Evolutionary conservation across 768 basidiomycete species (phyloP), one percentile per base, ranked within the genome.

Genomic region (Paxillus involutus): DNA sequence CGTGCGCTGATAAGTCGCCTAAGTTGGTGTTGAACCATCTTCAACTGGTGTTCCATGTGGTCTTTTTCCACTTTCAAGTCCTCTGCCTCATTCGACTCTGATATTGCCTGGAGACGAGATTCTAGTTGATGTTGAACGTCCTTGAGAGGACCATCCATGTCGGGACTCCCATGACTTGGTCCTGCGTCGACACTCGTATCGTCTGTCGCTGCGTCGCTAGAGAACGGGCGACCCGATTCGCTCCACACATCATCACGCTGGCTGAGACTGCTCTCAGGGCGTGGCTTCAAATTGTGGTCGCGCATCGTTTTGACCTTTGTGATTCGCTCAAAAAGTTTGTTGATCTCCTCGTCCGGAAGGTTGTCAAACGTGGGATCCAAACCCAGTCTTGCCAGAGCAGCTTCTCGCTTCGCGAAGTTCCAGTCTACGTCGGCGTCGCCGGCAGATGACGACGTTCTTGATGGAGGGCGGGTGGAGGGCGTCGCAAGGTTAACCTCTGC

Each of bases 341-440:
- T 92, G 47, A 99, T 78, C 65, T 98, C 96, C 56, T 94, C 91
- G 69, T 99, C 96, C 0, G 91, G 92, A 21, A 99, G 80, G 63
- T 88, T 91, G 70, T 98, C 94, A 24, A 99, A 79, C 13, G 90
- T 82, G 14, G 96, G 92, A 63, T 96, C 92, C 33, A 91, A 72
- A 3, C 94, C 94, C 16, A 97, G 77, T 45, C 88, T 80, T 1
- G 91, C 89, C 36, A 94, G 78, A 3, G 93, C 95, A 6, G 94
- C 94, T 72, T 99, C 97, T 8, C 94, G 83, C 67, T 91, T 90
- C 6, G 97, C 97, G 69, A 86, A 98, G n/a, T 85, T 90, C 97
- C 97, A 99, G 69, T 99, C 97, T 42, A 94, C 89, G 59, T 92
- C 89, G 26, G 70, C 79, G 26, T 82, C 77, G 51, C 82, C 86